phyloP scores from a whole-genome alignment of 176 grass and related monocot genomes.

The Rhynchospora tenuis region DNA sequence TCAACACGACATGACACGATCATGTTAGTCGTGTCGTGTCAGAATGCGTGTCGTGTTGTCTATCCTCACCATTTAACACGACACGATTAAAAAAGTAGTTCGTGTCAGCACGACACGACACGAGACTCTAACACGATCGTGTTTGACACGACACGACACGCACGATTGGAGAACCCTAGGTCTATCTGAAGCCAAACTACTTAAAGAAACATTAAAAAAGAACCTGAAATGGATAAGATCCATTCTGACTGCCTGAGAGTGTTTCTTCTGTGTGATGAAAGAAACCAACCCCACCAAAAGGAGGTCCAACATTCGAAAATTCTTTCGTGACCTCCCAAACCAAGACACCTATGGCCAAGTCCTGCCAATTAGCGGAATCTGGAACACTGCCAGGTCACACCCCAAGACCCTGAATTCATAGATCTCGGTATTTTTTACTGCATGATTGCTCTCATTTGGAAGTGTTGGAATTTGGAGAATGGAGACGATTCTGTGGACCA shows the following conservation, averaged over 20 bases:
- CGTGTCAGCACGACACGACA: too few species aligned
- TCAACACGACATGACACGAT: too few species aligned
- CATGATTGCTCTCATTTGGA: conserved; percentile 96
- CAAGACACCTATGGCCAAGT: conserved; percentile 97
- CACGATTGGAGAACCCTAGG: too few species aligned
- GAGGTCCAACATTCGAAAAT: conserved; percentile 78
- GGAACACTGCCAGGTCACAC: conserved; percentile 97
- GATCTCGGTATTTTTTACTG: conserved; percentile 95
- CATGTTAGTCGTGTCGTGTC: too few species aligned
- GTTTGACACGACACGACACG: too few species aligned
- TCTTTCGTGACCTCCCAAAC: conserved; percentile 89
- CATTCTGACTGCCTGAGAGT: conserved; percentile 87
- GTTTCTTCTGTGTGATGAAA: conserved; percentile 99
- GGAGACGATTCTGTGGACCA: too few species aligned
- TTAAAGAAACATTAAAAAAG: neutral
- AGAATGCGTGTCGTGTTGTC: too few species aligned
- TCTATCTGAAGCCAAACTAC: neutral
- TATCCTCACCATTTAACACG: too few species aligned
- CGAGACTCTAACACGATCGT: too few species aligned
- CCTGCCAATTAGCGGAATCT: conserved; percentile 88
- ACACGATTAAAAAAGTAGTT: too few species aligned
- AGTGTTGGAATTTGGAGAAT: too few species aligned
- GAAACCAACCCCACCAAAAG: conserved; percentile 92
- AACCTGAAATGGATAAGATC: conserved; percentile 37
- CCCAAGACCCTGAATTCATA: conserved; percentile 96